Evolutionary conservation across 75 land plant genomes (phyloP), one percentile per base, ranked within the genome.

Genomic region (Pinus albicaulis): DNA sequence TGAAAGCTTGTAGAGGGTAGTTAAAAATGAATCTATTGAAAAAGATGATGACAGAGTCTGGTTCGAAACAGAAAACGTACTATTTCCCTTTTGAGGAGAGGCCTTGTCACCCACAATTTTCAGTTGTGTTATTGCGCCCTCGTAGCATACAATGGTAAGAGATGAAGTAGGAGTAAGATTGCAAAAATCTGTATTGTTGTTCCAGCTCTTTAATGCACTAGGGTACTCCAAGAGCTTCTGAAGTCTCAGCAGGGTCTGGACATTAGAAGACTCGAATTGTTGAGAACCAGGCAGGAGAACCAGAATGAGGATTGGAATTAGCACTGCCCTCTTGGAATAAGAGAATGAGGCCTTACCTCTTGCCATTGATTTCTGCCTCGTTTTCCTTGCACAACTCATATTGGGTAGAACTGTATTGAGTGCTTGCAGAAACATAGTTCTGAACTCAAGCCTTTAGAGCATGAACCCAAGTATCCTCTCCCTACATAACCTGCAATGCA

Each of bases 101-200:
- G 62, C 41, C 87, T 83, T 96, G 86, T 90, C 75, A 0, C 99
- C 98, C 57, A 84, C 84, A 23, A 97, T 86, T 48, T 87, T 89
- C 44, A 96, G 78, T 72, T 89, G 86, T 19, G 95, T 94, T 16
- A 96, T 72, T 23, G 78, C 86, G 10, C 85, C 90, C 65, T 88
- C 84, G 73, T 88, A 90, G 83, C 99, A 96, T 1, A 80, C 80
- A n/a, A 95, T 31, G 34, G 87, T 83, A 7, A 95, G 66, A 16
- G 77, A 74, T 8, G 82, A 82, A 11, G 80, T 59, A 26, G 87
- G 77, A 3, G 88, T 81, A 6, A 77, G 70, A 78, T 76, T 80
- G 81, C 99, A 96, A 59, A 93, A 90, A 56, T 91, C 90, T 25
- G 92, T 82, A 41, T 6, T 13, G 62, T 48, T 34, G 56, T 36